phyloP scores from a whole-genome alignment of 2,329 filamentous ascomycete species.

The Pseudopyrenochaeta lycopersici region DNA sequence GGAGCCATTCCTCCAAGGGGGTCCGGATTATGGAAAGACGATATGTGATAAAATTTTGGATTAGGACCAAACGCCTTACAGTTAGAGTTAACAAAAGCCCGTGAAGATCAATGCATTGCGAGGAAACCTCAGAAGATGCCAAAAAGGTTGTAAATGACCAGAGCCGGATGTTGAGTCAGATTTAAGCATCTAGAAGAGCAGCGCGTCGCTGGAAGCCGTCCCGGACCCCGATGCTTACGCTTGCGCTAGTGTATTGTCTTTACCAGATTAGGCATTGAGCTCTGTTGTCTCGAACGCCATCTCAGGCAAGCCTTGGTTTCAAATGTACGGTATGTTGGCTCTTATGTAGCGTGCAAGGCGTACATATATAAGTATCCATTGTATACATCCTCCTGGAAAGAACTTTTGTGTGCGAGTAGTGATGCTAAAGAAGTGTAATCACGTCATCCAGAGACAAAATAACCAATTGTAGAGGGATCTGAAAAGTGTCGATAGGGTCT shows the following conservation, averaged over 20 bases:
- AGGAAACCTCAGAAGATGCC: not conserved
- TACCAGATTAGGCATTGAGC: slow-evolving; percentile 5
- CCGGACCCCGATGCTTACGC: slow-evolving; percentile 1
- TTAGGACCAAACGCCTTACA: too few species aligned
- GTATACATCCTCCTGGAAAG: too few species aligned
- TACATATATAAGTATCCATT: too few species aligned
- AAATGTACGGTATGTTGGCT: not conserved
- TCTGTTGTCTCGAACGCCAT: not conserved
- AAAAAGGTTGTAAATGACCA: not conserved
- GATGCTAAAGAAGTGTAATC: not conserved
- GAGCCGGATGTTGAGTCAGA: not conserved
- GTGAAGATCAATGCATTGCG: too few species aligned
- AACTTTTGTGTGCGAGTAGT: not conserved
- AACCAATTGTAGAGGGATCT: slow-evolving; percentile 31
- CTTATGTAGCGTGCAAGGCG: too few species aligned
- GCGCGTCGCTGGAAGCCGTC: not conserved
- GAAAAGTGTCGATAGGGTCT: slow-evolving; percentile 47
- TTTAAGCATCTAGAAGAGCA: not conserved
- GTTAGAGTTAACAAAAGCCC: too few species aligned
- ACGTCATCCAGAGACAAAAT: slow-evolving; percentile 5
- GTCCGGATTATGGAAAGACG: too few species aligned
- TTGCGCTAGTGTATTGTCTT: slow-evolving; percentile 9
- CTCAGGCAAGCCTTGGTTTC: not conserved
- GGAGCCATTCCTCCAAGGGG: slow-evolving; percentile 4
- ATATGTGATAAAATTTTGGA: too few species aligned